Evolutionary conservation across 2,329 filamentous ascomycete genomes (phyloP).

Genomic region (Penicillium sp.): DNA sequence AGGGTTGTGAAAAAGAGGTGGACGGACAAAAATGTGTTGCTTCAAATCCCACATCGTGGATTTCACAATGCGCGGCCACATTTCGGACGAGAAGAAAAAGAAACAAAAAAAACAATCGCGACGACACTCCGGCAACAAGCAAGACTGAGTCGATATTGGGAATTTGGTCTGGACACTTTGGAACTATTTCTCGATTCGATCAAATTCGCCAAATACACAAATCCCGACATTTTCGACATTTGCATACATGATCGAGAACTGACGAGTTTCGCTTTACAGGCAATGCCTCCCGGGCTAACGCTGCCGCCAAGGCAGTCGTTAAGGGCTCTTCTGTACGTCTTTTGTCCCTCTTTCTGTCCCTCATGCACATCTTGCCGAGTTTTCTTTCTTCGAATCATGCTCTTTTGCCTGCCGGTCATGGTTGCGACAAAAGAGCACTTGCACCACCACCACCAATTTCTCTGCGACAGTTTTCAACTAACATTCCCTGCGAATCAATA

Average conservation of each 20-base stretch:
- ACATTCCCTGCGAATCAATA: conserved; percentile 29
- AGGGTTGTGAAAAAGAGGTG: conserved; percentile 1
- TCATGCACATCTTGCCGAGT: background rate
- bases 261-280: conserved; percentile 24
- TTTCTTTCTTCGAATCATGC: background rate
- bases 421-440: background rate
- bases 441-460: conserved; percentile 3
- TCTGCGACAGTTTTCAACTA: conserved; percentile 9
- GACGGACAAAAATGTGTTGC: conserved; percentile 2
- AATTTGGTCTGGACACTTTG: background rate
- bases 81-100: conserved; percentile 3
- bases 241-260: conserved; percentile 20
- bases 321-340: conserved; percentile 90
- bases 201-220: conserved; percentile 11
- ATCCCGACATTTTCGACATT: conserved; percentile 11
- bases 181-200: conserved; percentile 1
- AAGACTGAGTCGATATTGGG: background rate
- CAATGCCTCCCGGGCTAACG: conserved; percentile 66
- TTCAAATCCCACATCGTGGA: conserved; percentile 8
- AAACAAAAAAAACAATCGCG: background rate
- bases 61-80: background rate
- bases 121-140: background rate
- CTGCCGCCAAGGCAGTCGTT: conserved; percentile 92
- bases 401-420: background rate
- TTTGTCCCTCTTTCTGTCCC: conserved; percentile 39